Percentiles rank a stretch among this genome's conserved stretches.
Conservation (phyloP, 805 yeast genomes). For the Geotrichum ghanense region DNA sequence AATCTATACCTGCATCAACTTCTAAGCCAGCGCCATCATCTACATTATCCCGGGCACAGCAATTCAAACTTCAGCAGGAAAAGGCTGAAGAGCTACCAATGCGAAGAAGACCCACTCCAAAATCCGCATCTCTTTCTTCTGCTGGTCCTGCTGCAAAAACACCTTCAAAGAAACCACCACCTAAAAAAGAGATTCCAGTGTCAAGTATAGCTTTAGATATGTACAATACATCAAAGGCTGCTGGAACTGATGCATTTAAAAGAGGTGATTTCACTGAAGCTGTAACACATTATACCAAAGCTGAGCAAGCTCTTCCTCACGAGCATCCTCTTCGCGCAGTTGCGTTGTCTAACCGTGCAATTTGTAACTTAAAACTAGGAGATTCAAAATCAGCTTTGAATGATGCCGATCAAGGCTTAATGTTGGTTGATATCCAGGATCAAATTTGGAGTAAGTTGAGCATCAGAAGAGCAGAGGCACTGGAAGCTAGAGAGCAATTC, state of each 20-base stretch:
- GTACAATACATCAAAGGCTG: constrained; percentile 21
- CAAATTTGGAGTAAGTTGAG: constrained; percentile 66
- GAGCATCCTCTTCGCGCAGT: constrained; percentile 57
- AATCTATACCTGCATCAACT: constrained; percentile 5
- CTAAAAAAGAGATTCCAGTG: constrained; percentile 15
- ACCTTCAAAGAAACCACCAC: constrained; percentile 5
- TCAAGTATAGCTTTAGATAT: constrained; percentile 23
- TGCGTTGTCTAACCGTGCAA: constrained; percentile 64
- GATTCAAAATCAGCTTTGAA: constrained; percentile 43
- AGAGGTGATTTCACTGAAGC: constrained; percentile 79
- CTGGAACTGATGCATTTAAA: constrained; percentile 54
- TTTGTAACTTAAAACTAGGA: constrained; percentile 57
- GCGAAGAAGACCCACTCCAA: constrained; percentile 10
- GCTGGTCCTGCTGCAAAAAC: constrained; percentile 2
- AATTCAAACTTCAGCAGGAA: constrained; percentile 9
- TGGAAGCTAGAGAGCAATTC: constrained; percentile 68
- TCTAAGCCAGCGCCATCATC: constrained; percentile 11
- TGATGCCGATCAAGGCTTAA: constrained; percentile 38
- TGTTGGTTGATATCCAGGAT: constrained; percentile 34
- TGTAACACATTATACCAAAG: constrained; percentile 42
- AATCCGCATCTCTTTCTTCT: constrained; percentile 2
- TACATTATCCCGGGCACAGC: constrained; percentile 17
- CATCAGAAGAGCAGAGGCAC: constrained; percentile 67
- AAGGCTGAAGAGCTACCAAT: constrained; percentile 11
- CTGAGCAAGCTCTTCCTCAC: constrained; percentile 47